phyloP scores from a whole-genome alignment of 2,329 filamentous ascomycete species.

The Pleoardoris graminearum region DNA sequence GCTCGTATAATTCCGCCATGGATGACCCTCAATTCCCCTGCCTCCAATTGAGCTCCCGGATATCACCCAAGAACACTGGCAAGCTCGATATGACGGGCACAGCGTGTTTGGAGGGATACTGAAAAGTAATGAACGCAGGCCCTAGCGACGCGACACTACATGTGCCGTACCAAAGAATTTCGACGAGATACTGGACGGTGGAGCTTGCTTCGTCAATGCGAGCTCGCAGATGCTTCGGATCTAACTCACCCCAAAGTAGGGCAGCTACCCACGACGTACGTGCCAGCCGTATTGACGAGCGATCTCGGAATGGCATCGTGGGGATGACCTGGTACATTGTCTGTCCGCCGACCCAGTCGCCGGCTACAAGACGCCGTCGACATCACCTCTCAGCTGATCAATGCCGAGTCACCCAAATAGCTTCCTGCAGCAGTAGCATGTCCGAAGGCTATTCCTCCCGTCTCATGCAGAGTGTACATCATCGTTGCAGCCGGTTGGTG shows the following conservation, averaged over 20 bases:
- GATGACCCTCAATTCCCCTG: not conserved
- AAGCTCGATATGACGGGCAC: conserved; percentile 15
- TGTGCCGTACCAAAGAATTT: conserved; percentile 23
- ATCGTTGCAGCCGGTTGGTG: not conserved
- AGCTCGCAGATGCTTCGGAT: conserved; percentile 43
- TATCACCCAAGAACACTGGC: not conserved
- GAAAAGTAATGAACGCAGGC: conserved; percentile 16
- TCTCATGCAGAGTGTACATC: not conserved
- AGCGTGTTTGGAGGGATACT: conserved; percentile 17
- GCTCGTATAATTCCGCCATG: conserved; percentile 35
- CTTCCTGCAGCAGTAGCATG: not conserved
- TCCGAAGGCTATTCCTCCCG: not conserved
- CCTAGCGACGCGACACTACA: conserved; percentile 25
- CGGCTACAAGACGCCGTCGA: conserved; percentile 3
- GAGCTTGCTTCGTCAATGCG: conserved; percentile 14
- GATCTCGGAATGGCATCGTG: conserved; percentile 3
- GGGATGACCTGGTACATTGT: not conserved
- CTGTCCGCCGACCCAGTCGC: not conserved
- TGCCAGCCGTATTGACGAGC: not conserved
- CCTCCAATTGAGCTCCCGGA: not conserved
- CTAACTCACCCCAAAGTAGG: conserved; percentile 23
- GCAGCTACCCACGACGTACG: not conserved
- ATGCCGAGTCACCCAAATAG: conserved; percentile 1
- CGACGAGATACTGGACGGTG: conserved; percentile 10
- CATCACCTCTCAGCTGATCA: conserved; percentile 14